Evolutionary conservation across 352 stramenopile genomes (phyloP).

Genomic region (Pythium phragmitis): DNA sequence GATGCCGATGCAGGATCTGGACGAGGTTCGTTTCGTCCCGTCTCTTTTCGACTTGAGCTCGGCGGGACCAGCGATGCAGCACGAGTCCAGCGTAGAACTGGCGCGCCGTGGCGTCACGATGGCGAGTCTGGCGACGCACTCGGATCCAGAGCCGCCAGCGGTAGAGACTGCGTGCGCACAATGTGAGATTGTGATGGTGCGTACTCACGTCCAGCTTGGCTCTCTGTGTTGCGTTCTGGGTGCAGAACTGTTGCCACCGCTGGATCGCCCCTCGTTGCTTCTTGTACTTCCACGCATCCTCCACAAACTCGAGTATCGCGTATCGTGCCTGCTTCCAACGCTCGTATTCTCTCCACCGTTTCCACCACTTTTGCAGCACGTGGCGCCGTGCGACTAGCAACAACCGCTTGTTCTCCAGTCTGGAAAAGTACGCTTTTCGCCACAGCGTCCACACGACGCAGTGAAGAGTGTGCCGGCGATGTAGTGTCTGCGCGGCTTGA

Average conservation of each 20-base stretch:
- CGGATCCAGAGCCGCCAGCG: background rate
- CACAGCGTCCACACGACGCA: constrained; percentile 12
- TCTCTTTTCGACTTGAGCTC: background rate
- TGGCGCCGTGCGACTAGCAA: background rate
- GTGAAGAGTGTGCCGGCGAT: background rate
- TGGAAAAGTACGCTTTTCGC: constrained; percentile 11
- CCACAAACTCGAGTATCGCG: constrained; percentile 6
- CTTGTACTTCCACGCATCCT: background rate
- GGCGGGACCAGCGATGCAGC: constrained; percentile 2
- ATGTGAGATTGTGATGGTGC: background rate
- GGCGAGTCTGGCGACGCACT: background rate
- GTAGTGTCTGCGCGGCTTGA: background rate
- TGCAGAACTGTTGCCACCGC: background rate
- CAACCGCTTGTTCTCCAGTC: background rate
- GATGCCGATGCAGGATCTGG: constrained; percentile 1
- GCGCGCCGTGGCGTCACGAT: background rate
- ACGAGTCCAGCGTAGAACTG: background rate
- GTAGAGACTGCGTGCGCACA: background rate
- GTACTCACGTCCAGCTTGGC: background rate
- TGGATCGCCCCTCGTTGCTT: constrained; percentile 1
- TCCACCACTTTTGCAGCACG: constrained; percentile 18
- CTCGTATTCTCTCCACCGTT: constrained; percentile 10
- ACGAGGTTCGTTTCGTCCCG: background rate
- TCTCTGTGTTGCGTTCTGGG: background rate
- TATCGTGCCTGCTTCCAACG: background rate